Conservation (phyloP, 2,329 filamentous ascomycete genomes). For the Plenodomus lindquistii region DNA sequence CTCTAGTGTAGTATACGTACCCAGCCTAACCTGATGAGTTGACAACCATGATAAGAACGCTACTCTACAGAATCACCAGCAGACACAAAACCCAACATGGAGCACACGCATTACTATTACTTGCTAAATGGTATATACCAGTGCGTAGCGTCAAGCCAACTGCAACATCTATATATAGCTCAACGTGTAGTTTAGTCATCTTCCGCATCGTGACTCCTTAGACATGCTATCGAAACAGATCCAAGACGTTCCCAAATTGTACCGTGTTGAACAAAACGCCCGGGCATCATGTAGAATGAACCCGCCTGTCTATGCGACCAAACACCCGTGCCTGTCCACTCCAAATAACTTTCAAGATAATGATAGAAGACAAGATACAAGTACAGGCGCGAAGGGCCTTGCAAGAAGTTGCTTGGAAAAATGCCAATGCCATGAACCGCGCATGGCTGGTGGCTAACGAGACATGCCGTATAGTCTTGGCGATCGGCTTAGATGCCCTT, state of each 20-base stretch:
- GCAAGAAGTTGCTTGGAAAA: constrained; percentile 1
- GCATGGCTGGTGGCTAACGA: background rate
- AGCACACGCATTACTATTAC: constrained; percentile 39
- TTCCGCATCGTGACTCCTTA: constrained; percentile 30
- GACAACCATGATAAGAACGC: too few species aligned
- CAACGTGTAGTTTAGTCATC: constrained; percentile 35
- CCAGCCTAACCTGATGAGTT: too few species aligned
- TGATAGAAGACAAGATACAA: constrained; percentile 37
- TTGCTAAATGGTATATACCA: constrained; percentile 32
- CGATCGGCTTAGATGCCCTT: constrained; percentile 21
- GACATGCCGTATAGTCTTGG: background rate
- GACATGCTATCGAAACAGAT: constrained; percentile 25
- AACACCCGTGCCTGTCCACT: constrained; percentile 32
- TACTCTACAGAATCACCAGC: too few species aligned
- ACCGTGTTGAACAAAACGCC: constrained; percentile 14
- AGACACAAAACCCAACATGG: background rate
- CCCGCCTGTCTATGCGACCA: constrained; percentile 40
- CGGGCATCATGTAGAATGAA: constrained; percentile 24
- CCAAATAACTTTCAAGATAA: constrained; percentile 25
- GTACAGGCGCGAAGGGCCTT: constrained; percentile 1
- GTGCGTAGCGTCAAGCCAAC: constrained; percentile 18
- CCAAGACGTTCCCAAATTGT: constrained; percentile 11
- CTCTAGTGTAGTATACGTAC: too few species aligned
- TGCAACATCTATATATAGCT: constrained; percentile 38
- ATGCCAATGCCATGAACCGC: background rate